Base-by-base conservation (phyloP, 2,329 filamentous ascomycete genomes). In the Nothophoma quercina region DNA sequence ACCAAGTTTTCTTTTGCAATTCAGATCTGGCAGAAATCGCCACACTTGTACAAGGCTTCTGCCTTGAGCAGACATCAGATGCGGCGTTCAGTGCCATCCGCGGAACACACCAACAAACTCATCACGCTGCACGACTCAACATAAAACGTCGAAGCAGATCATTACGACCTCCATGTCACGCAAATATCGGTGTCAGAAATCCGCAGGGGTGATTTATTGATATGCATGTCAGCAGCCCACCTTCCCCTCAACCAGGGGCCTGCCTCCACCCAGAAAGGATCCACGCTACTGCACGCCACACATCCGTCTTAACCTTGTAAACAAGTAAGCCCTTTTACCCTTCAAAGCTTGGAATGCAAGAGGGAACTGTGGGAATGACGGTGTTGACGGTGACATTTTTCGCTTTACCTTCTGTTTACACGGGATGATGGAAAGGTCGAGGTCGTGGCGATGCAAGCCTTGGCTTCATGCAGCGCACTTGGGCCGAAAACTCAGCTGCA, bases 401-500 rank as follows among this genome's bases (percentile, higher is more conserved):
- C 21, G 34, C 34, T 38, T 7, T 15, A 23, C 34, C 21, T 25
- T n/a, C 34, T 21, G 21, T 25, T 25, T 23, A 12, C 19, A 25
- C n/a, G 15, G 15, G 15, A 5, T 12, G 34, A 21, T 12, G 19
- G 26, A 18, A 3, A 4, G 35, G 9, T 25, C 22, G n/a, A 39
- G 34, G 19, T 26, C 35, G 36, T 48, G 36, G 45, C 45, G 41
- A 48, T n/a, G 29, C 38, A 41, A 16, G 46, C 18, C 38, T 49
- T 49, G 46, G 46, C 47, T 21, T 43, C 19, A 21, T 44, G 40
- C 40, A 48, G 28, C 34, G 34, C 32, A 25, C 25, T 34, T 51
- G 38, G 39, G 47, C 47, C 47, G 47, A 51, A 51, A 51, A 44
- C 34, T 33, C 34, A 39, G 40, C 47, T 51, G 47, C 39, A 36